Evolutionary conservation across 1,139 yeast species (phyloP).

Genomic region (Hansenula lynferdii): DNA sequence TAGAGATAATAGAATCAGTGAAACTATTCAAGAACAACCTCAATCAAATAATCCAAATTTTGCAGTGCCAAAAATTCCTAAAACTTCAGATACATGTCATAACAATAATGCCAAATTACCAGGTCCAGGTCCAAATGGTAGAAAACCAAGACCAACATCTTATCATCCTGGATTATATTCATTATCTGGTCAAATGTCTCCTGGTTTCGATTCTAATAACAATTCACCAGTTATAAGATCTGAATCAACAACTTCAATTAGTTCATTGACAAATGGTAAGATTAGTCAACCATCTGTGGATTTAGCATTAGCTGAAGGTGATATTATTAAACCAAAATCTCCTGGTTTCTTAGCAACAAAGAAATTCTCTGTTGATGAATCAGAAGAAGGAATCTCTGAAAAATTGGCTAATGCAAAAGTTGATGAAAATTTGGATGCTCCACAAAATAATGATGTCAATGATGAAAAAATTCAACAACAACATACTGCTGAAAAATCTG

Average conservation of each 20-base stretch:
- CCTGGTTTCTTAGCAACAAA: conserved; percentile 10
- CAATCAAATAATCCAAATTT: conserved; percentile 12
- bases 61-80: conserved; percentile 20
- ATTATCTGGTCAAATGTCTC: conserved; percentile 19
- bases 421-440: conserved; percentile 1
- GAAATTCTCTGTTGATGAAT: conserved; percentile 2
- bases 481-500: conserved; percentile 8
- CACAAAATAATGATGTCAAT: not conserved
- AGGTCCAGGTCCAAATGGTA: conserved; percentile 28
- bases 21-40: conserved; percentile 44
- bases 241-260: conserved; percentile 37
- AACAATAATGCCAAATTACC: conserved; percentile 15
- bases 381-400: conserved; percentile 4
- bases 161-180: conserved; percentile 57
- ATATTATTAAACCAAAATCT: conserved; percentile 26
- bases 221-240: conserved; percentile 38
- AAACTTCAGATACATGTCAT: conserved; percentile 12
- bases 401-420: not conserved
- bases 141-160: conserved; percentile 76
- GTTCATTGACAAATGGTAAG: conserved; percentile 17
- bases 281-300: conserved; percentile 29
- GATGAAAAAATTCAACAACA: too few relatives aligned
- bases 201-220: conserved; percentile 3
- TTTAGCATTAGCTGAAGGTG: conserved; percentile 28
- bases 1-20: conserved; percentile 1